Base-by-base conservation (phyloP, 129 eudicot species). In the Flaveria brownii region DNA sequence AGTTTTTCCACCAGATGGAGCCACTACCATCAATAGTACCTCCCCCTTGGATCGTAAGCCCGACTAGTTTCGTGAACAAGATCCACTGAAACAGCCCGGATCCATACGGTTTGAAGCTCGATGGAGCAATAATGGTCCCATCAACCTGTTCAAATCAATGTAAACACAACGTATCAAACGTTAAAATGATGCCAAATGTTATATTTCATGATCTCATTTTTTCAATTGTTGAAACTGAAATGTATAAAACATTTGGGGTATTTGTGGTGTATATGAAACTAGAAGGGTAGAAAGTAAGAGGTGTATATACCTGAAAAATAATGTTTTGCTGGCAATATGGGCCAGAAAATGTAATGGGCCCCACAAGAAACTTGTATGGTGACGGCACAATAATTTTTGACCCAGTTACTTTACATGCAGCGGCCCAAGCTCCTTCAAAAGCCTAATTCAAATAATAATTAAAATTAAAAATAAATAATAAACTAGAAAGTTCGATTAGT, bases 21-120 rank as follows among this genome's bases (percentile, higher is more conserved):
- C 98, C 98, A 65, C 85, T 88, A 52, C 98, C 98, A 71, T 93
- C 93, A 23, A 93, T 87, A 46, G 70, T 76, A 49, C 98, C 97
- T 65, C 82, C 82, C 23, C 98, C 98, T 65, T 83, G 89, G 61
- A 93, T 73, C 49, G 97, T 87, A 33, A 90, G 79, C 47, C 98
- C 98, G 8, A 88, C 91, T 33, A 93, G 85, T 86, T 93, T 93
- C 66, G 97, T 85, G 82, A 93, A 93, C 51, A 87, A 80, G 39
- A 93, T 85, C 98, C 98, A 93, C 68, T 91, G 96, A 36, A 84
- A 68, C 66, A 87, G 75, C 36, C 96, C 96, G 46, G 93, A 85
- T 17, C 91, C 95, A 85, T 92, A 93, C 4, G 80, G 41, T 33
- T 84, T 86, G 80, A 88, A 77, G 72, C 79, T 79, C 56, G 95